Conservation (phyloP, 495 filamentous ascomycete genomes). For the Astrothelium macrocarpum region DNA sequence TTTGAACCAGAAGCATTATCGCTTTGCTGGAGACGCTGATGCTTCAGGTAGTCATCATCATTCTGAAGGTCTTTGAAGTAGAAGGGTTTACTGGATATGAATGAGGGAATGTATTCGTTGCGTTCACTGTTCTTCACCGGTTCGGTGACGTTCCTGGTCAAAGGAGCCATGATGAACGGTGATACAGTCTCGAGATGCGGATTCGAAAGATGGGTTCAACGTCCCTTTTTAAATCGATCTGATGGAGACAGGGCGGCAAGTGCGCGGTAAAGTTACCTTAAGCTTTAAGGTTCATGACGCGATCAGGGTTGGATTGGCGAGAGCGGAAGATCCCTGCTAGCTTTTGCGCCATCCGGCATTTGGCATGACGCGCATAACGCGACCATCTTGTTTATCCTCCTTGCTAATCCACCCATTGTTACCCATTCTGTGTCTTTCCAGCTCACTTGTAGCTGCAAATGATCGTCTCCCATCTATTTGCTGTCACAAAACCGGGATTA, state of each 20-base stretch:
- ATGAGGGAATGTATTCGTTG: constrained; percentile 97
- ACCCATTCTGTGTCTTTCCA: neutral
- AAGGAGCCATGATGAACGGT: neutral
- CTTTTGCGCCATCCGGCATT: neutral
- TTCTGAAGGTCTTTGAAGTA: constrained; percentile 74
- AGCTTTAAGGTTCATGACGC: neutral
- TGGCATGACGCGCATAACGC: constrained; percentile 4
- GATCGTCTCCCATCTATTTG: neutral
- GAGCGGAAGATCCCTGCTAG: neutral
- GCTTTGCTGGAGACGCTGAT: constrained; percentile 78
- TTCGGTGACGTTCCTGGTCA: neutral
- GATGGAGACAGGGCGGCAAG: no score
- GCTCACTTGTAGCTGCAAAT: neutral
- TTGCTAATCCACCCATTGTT: neutral
- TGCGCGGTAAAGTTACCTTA: neutral
- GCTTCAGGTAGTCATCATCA: constrained; percentile 84
- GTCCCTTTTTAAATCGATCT: no score
- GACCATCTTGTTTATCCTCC: neutral
- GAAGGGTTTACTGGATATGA: constrained; percentile 97
- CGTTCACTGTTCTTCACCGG: constrained; percentile 24
- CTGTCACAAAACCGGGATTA: neutral
- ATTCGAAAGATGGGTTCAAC: no score
- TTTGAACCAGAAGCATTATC: constrained; percentile 52
- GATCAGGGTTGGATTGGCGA: neutral
- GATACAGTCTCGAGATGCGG: no score